Evolutionary conservation across 805 yeast species (phyloP).

Genomic region (Debaryomyces hansenii): DNA sequence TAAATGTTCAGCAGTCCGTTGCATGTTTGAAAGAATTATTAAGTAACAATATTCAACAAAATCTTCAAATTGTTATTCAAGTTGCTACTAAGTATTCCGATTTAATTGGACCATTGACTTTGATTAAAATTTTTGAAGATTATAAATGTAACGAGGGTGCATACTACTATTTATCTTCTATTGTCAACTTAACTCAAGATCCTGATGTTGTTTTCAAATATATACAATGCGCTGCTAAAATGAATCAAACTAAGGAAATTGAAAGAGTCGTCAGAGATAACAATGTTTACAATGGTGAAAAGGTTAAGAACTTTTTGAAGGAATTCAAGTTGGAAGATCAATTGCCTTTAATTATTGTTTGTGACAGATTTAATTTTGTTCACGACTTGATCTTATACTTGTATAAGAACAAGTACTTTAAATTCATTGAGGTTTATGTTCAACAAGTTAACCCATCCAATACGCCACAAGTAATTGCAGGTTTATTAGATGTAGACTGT

Average conservation of each 20-base stretch:
- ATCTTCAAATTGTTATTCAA: slow-evolving; percentile 90
- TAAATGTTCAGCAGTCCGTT: slow-evolving; percentile 90
- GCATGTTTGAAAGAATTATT: slow-evolving; percentile 86
- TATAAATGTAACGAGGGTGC: slow-evolving; percentile 90
- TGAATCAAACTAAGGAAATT: slow-evolving; percentile 89
- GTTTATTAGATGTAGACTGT: slow-evolving; percentile 94
- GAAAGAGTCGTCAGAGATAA: slow-evolving; percentile 95
- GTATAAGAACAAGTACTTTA: slow-evolving; percentile 93
- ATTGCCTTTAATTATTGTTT: slow-evolving; percentile 92
- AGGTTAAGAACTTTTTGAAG: slow-evolving; percentile 94
- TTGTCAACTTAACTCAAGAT: slow-evolving; percentile 91
- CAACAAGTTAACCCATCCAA: slow-evolving; percentile 96
- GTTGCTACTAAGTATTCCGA: slow-evolving; percentile 97
- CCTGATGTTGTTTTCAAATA: slow-evolving; percentile 95
- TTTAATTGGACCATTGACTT: slow-evolving; percentile 78
- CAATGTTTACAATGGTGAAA: slow-evolving; percentile 92
- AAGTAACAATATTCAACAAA: slow-evolving; percentile 73
- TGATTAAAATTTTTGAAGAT: slow-evolving; percentile 91
- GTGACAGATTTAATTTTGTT: slow-evolving; percentile 87
- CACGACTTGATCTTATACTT: slow-evolving; percentile 92
- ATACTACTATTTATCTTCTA: slow-evolving; percentile 88
- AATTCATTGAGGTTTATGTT: slow-evolving; percentile 95
- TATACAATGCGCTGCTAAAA: slow-evolving; percentile 88
- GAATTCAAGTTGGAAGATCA: slow-evolving; percentile 94
- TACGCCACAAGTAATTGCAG: slow-evolving; percentile 96